phyloP scores from a whole-genome alignment of 768 basidiomycete genomes.

The Tulasnella sp. region DNA sequence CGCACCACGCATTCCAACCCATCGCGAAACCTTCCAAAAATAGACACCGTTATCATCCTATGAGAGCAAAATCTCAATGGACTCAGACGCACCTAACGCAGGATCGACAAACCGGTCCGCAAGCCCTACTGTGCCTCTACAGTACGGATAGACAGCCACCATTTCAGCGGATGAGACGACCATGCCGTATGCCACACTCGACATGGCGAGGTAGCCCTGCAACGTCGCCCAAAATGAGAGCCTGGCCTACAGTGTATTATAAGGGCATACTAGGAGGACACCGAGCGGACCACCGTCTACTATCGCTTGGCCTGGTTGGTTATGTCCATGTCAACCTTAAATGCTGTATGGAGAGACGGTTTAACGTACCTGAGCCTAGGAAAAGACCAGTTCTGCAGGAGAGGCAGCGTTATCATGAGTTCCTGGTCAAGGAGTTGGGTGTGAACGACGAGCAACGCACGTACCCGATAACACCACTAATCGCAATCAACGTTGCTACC shows the following conservation, averaged over 20 bases:
- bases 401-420: too few species aligned
- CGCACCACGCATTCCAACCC: slow-evolving; percentile 13
- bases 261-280: not conserved
- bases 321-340: not conserved
- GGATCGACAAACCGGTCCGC: slow-evolving; percentile 12
- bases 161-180: slow-evolving; percentile 8
- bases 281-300: slow-evolving; percentile 5
- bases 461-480: too few species aligned
- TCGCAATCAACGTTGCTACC: too few species aligned
- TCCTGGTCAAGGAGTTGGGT: too few species aligned
- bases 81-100: not conserved
- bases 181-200: not conserved
- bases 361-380: not conserved
- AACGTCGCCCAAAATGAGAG: not conserved
- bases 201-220: slow-evolving; percentile 7
- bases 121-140: not conserved
- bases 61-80: not conserved
- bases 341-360: not conserved
- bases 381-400: slow-evolving; percentile 3
- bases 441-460: too few species aligned
- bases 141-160: slow-evolving; percentile 1
- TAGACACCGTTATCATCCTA: not conserved
- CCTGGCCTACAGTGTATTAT: not conserved
- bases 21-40: slow-evolving; percentile 5
- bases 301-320: not conserved